Percentiles rank a stretch among this genome's conserved stretches.
These are phyloP conservation scores for Mallotus nudiflorus DNA, from an alignment of 345 rosid species.

Conservation along the genomic window DNA sequence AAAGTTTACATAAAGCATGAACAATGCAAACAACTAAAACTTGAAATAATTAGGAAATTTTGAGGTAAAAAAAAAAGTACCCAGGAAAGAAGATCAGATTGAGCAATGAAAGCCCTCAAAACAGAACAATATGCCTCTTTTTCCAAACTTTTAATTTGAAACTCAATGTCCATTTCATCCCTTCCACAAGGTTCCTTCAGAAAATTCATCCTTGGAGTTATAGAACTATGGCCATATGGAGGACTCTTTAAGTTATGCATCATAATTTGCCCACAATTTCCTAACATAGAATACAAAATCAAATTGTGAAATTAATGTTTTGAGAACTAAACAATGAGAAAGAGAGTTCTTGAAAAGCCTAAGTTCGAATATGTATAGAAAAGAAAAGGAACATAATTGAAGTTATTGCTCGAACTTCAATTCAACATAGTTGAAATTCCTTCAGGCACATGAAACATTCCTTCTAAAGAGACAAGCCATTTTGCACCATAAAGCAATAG, in stretches of 20 bases:
- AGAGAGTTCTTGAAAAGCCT: neutral
- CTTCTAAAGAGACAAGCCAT: neutral
- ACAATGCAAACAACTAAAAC: slow-evolving; percentile 5
- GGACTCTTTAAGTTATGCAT: neutral
- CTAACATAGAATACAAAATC: neutral
- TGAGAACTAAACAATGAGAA: neutral
- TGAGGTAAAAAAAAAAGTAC: slow-evolving; percentile 15
- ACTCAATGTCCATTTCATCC: slow-evolving; percentile 19
- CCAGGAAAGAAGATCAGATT: slow-evolving; percentile 42
- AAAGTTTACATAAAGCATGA: neutral
- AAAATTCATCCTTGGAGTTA: slow-evolving; percentile 2
- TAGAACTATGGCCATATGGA: slow-evolving; percentile 13
- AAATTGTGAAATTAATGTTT: neutral
- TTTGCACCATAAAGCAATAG: neutral
- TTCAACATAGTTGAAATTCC: neutral
- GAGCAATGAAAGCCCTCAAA: slow-evolving; percentile 37
- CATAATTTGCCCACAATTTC: slow-evolving; percentile 1
- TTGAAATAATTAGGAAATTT: neutral
- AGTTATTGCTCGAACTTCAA: slow-evolving; percentile 1
- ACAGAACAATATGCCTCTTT: slow-evolving; percentile 33
- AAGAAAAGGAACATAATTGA: neutral
- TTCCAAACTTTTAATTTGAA: slow-evolving; percentile 27
- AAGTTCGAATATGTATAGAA: neutral
- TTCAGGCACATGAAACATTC: neutral
- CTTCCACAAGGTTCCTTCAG: slow-evolving; percentile 5